phyloP scores from a whole-genome alignment of 805 yeast genomes.

The Starmerella geochares region DNA sequence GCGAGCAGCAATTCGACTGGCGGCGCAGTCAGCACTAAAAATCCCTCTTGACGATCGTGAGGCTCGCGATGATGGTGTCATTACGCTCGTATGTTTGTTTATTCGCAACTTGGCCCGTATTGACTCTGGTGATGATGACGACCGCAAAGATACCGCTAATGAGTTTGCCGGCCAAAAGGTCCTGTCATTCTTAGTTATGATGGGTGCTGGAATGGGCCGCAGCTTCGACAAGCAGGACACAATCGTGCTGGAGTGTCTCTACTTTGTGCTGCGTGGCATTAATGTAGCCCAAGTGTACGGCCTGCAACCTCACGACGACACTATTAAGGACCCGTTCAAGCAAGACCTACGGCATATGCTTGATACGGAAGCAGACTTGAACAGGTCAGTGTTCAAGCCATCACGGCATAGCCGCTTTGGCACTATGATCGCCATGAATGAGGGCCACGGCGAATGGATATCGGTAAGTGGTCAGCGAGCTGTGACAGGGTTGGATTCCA shows the following conservation, averaged over 20 bases:
- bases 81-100: constrained; percentile 62
- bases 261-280: constrained; percentile 51
- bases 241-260: constrained; percentile 59
- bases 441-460: constrained; percentile 51
- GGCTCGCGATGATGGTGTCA: constrained; percentile 58
- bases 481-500: constrained; percentile 39
- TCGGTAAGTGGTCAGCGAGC: constrained; percentile 61
- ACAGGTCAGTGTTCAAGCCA: constrained; percentile 38
- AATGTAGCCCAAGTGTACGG: constrained; percentile 31
- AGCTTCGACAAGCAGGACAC: constrained; percentile 58
- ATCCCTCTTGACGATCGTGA: constrained; percentile 55
- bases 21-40: constrained; percentile 25
- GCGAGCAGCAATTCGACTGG: constrained; percentile 58
- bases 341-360: constrained; percentile 38
- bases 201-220: constrained; percentile 52
- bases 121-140: constrained; percentile 63
- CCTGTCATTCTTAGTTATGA: constrained; percentile 57
- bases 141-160: constrained; percentile 50
- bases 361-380: constrained; percentile 49
- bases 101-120: constrained; percentile 70
- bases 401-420: constrained; percentile 89
- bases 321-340: constrained; percentile 10
- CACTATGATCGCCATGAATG: constrained; percentile 62
- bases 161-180: constrained; percentile 64
- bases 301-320: constrained; percentile 11